These are phyloP conservation scores for Penicillium argentinense DNA, from an alignment of 495 filamentous ascomycete genomes.

Conservation along the genomic window DNA sequence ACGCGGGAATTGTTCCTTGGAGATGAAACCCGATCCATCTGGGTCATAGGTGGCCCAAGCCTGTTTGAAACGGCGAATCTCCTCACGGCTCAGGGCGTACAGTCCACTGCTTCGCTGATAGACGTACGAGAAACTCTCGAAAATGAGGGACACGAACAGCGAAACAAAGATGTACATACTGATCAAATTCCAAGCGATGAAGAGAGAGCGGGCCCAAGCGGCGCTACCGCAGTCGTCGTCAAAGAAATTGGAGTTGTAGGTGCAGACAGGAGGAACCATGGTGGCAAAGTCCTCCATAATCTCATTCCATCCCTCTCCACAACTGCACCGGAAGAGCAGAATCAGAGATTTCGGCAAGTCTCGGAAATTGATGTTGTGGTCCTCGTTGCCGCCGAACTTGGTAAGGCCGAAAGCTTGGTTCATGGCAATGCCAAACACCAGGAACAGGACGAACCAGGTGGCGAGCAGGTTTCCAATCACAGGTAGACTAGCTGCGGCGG, in stretches of 20 bases:
- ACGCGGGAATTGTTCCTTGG: conserved; percentile 87
- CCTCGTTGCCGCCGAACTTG: conserved; percentile 72
- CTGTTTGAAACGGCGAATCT: conserved; percentile 95
- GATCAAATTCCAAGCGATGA: conserved; percentile 97
- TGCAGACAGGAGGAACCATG: conserved; percentile 74
- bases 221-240: conserved; percentile 91
- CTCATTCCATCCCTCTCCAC: conserved; percentile 93
- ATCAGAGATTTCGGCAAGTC: conserved; percentile 92
- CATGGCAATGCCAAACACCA: conserved; percentile 93
- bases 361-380: conserved; percentile 85
- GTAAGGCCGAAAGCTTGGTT: conserved; percentile 97
- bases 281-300: conserved; percentile 95
- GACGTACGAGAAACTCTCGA: conserved; percentile 99
- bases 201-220: conserved; percentile 81
- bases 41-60: conserved; percentile 97
- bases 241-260: conserved; percentile 63
- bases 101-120: conserved; percentile 85
- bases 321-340: conserved; percentile 86
- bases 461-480: conserved; percentile 90
- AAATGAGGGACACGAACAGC: conserved; percentile 97
- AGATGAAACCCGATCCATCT: conserved; percentile 84
- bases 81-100: conserved; percentile 82
- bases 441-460: conserved; percentile 95
- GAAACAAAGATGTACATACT: conserved; percentile 99
- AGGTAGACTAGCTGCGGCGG: conserved; percentile 89